These are phyloP conservation scores for Crithidia sp. DNA, from an alignment of 208 protist species.

Conservation along the genomic window DNA sequence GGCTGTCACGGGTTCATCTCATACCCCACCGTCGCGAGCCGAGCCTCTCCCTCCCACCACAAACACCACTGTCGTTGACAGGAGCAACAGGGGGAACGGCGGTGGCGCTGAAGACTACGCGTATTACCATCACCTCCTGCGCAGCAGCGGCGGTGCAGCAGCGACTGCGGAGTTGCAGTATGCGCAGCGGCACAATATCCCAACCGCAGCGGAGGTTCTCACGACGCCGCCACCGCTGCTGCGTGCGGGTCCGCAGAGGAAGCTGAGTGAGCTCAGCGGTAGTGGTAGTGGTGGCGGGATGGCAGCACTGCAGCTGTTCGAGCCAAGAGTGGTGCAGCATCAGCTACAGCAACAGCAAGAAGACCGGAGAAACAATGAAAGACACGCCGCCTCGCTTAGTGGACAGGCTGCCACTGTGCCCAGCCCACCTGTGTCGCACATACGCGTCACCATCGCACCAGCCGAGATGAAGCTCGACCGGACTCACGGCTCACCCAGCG, in stretches of 20 bases:
- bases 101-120: background rate
- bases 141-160: background rate
- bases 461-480: background rate
- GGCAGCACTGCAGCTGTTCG: slow-evolving; percentile 11
- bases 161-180: background rate
- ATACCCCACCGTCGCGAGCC: background rate
- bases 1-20: background rate
- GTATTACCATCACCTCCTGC: slow-evolving; percentile 12
- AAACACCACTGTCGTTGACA: background rate
- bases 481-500: background rate
- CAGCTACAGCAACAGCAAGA: slow-evolving; percentile 2
- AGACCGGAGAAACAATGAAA: background rate
- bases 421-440: background rate
- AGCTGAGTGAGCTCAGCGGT: background rate
- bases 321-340: slow-evolving; percentile 15
- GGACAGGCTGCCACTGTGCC: no score
- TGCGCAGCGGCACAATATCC: slow-evolving; percentile 13
- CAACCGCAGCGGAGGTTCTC: background rate
- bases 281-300: no score
- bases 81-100: background rate
- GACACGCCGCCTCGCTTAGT: background rate
- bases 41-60: no score
- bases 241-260: background rate
- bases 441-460: slow-evolving; percentile 4
- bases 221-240: background rate